Evolutionary conservation across 352 stramenopile genomes (phyloP).

Genomic region (Phytophthora kernoviae): DNA sequence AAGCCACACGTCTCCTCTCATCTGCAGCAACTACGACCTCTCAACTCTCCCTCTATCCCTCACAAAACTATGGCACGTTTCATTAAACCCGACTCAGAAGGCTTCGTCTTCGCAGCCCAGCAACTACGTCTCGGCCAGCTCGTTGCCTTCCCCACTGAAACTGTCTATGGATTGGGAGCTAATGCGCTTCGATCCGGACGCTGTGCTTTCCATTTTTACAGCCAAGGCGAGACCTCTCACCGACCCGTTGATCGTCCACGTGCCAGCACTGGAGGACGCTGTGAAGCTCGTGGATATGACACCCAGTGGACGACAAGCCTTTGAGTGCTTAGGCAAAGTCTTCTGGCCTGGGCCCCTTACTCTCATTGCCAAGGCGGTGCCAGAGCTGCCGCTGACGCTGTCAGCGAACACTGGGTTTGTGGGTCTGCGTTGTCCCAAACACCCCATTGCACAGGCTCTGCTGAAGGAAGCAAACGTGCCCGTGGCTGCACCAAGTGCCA

Average conservation of each 20-base stretch:
- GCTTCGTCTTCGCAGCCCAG: constrained; percentile 56
- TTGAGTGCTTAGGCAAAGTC: constrained; percentile 80
- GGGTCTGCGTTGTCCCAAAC: constrained; percentile 94
- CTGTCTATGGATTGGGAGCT: constrained; percentile 98
- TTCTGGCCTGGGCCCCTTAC: constrained; percentile 99
- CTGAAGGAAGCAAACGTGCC: constrained; percentile 91
- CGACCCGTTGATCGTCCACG: constrained; percentile 99
- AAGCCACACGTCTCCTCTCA: constrained; percentile 7
- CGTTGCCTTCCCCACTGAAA: constrained; percentile 98
- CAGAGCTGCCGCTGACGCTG: constrained; percentile 79
- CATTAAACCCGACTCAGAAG: constrained; percentile 47
- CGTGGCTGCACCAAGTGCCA: constrained; percentile 97
- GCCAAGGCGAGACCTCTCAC: constrained; percentile 95
- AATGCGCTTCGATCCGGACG: constrained; percentile 94
- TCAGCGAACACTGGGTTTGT: constrained; percentile 97
- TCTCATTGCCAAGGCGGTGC: constrained; percentile 93
- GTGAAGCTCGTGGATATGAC: constrained; percentile 89
- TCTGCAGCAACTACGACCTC: background rate
- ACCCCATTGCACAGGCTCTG: constrained; percentile 92
- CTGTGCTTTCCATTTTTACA: constrained; percentile 96
- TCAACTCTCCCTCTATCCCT: constrained; percentile 15
- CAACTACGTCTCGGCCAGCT: constrained; percentile 80
- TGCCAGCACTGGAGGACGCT: constrained; percentile 87
- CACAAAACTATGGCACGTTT: constrained; percentile 50
- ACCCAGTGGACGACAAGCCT: constrained; percentile 59